A percentile compares a stretch with the other conserved stretches of the same genome.
Conservation (phyloP, 257 asterid species). For the Prunella vulgaris region DNA sequence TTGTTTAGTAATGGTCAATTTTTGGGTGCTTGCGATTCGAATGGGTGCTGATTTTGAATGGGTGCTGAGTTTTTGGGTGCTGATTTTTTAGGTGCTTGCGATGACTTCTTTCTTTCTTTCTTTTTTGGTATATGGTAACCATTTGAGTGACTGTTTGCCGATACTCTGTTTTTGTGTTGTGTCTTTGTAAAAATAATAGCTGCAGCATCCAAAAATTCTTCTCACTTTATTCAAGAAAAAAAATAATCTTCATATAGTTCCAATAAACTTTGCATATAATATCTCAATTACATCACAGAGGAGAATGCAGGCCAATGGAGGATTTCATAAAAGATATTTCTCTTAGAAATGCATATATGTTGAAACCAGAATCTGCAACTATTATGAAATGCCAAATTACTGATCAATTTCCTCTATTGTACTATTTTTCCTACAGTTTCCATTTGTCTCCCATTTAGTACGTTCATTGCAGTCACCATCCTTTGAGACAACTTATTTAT, state of each 20-base stretch:
- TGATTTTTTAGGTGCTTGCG: too few species aligned
- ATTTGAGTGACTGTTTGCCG: too few species aligned
- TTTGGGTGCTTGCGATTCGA: too few species aligned
- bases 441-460: background rate
- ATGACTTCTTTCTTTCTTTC: too few species aligned
- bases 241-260: constrained; percentile 1
- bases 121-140: too few species aligned
- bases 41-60: too few species aligned
- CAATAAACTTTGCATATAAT: background rate
- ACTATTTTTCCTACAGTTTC: background rate
- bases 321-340: background rate
- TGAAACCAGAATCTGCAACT: background rate
- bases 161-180: too few species aligned
- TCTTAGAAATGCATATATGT: background rate
- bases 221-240: background rate
- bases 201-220: background rate
- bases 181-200: constrained; percentile 19
- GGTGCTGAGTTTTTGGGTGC: too few species aligned
- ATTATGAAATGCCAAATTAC: background rate
- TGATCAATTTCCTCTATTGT: background rate
- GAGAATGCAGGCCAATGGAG: background rate
- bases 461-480: background rate
- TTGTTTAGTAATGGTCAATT: too few species aligned
- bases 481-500: background rate
- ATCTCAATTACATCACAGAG: background rate